A percentile compares a stretch with the other conserved stretches of the same genome.
Evolutionary conservation across 306 rosid genomes (phyloP).

Genomic region (Benincasa hispida): DNA sequence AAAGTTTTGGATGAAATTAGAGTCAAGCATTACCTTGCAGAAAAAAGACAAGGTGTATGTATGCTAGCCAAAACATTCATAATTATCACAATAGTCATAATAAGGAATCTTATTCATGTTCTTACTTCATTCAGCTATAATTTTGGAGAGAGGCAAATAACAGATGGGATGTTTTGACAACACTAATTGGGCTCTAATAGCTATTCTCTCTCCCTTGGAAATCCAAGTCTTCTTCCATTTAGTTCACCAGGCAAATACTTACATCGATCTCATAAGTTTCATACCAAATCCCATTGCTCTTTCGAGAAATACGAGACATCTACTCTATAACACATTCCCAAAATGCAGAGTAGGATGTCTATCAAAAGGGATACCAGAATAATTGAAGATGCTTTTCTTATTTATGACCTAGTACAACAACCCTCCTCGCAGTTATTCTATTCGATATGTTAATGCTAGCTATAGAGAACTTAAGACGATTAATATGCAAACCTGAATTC

Average conservation of each 20-base stretch:
- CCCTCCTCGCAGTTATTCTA: background rate
- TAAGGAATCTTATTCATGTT: background rate
- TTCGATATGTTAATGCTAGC: background rate
- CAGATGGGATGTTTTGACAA: background rate
- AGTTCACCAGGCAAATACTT: background rate
- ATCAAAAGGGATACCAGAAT: background rate
- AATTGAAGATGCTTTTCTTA: background rate
- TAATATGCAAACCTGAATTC: background rate
- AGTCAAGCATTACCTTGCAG: background rate
- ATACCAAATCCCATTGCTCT: too few species aligned
- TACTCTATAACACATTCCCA: background rate
- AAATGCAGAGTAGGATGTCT: background rate
- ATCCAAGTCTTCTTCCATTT: background rate
- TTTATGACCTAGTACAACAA: background rate
- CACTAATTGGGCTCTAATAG: background rate
- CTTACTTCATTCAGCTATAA: background rate
- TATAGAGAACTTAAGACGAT: background rate
- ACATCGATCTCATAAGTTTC: too few species aligned
- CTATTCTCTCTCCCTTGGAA: background rate
- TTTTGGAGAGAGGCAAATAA: background rate
- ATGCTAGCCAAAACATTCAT: background rate
- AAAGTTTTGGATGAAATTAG: background rate
- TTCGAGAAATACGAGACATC: too few species aligned
- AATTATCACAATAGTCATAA: background rate
- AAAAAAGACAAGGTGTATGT: background rate